Evolutionary conservation across 148 eudicot genomes (phyloP), one percentile per base, ranked within the genome.

Genomic region (Spergularia bocconei): DNA sequence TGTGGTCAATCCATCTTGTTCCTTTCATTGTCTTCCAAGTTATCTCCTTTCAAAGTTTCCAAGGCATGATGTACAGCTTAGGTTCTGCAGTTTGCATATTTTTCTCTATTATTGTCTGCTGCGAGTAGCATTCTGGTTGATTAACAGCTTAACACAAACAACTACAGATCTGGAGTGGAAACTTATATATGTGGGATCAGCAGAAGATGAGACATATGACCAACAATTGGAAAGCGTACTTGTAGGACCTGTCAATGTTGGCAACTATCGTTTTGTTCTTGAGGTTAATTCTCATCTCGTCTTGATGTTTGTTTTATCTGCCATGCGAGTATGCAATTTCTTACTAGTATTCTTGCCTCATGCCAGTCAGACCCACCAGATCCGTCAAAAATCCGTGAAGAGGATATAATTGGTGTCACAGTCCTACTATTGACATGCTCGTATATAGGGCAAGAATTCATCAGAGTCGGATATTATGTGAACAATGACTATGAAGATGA

Each of bases 201-300:
- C 98, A 50, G 97, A 94, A 85, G 98, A 94, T 80, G 98, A 94
- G 58, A 84, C 98, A 17, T 90, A 94, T 79, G 98, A 91, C 77
- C 98, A 94, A 74, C 87, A 91, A 21, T 53, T 94, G 78, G 98
- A 94, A 81, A 94, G 98, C 59, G 98, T 94, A 55, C 93, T 94
- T 65, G 98, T 94, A 63, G 97, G 98, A 64, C 98, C 97, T 69
- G 93, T 94, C 70, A 91, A 94, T 70, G 89, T 90, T 48, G 98
- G 98, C 71, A 91, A 86, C 77, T 94, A 90, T 63, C 97, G 98
- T 39, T 94, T 94, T 85, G 96, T 94, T 71, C 86, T 94, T 19
- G 87, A 91, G 93, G 98, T 94, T 80, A 67, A 14, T 65, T 66
- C 53, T 25, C n/a, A 36, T 14, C 21, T 38, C 20, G 50, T 55